Evolutionary conservation across 495 filamentous ascomycete species (phyloP).

Genomic region (Daldinia grandis): DNA sequence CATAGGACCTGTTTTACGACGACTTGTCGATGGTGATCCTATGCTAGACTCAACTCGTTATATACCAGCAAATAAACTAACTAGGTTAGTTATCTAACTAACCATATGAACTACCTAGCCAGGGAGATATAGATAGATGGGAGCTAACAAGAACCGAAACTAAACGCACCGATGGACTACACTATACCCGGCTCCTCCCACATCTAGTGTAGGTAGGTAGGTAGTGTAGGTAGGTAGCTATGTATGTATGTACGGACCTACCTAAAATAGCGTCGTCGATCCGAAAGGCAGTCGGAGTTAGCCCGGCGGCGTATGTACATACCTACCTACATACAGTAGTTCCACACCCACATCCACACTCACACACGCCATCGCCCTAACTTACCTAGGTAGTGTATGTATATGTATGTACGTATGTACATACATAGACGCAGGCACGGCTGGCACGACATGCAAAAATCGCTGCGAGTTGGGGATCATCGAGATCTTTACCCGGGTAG

Average conservation of each 20-base stretch:
- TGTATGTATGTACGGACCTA: constrained; percentile 8
- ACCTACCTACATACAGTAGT: too few species aligned
- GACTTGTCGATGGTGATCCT: neutral
- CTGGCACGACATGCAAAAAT: neutral
- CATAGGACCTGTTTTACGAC: neutral
- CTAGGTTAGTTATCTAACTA: too few species aligned
- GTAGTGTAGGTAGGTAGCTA: too few species aligned
- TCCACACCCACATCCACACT: too few species aligned
- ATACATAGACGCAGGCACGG: neutral
- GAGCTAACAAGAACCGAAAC: neutral
- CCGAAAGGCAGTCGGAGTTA: neutral
- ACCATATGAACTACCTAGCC: too few species aligned
- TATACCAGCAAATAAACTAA: neutral
- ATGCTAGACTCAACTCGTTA: neutral
- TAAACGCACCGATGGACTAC: neutral
- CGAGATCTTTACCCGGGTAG: neutral
- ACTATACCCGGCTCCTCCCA: neutral
- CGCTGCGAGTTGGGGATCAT: neutral
- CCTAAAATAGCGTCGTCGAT: constrained; percentile 33
- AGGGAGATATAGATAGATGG: too few species aligned
- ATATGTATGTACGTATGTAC: too few species aligned
- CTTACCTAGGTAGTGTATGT: too few species aligned
- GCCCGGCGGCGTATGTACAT: neutral
- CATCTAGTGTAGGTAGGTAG: neutral
- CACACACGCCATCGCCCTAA: too few species aligned